These are phyloP conservation scores for Micractinium sp. DNA, from an alignment of 139 green algal species.

Conservation along the genomic window DNA sequence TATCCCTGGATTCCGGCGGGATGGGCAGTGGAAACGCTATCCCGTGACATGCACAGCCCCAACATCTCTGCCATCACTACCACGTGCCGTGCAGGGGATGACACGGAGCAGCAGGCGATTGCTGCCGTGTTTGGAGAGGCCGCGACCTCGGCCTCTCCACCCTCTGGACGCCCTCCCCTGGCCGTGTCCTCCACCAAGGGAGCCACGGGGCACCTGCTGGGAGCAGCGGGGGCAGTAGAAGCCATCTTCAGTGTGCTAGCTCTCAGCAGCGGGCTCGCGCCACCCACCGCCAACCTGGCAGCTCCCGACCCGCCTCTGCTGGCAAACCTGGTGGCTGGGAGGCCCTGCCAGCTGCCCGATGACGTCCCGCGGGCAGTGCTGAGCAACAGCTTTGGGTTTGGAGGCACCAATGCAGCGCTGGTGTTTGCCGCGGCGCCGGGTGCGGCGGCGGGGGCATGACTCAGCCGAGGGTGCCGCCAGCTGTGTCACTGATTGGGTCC, in stretches of 20 bases:
- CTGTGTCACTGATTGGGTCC: neutral
- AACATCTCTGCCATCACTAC: no score
- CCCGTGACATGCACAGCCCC: no score
- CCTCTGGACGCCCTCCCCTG: slow-evolving; percentile 26
- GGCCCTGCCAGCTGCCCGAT: neutral
- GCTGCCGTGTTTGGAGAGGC: slow-evolving; percentile 68
- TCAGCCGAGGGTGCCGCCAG: neutral
- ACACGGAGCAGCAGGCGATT: slow-evolving; percentile 80
- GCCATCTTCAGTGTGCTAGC: slow-evolving; percentile 81
- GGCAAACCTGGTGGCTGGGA: slow-evolving; percentile 49
- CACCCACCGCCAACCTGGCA: slow-evolving; percentile 86
- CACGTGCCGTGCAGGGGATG: slow-evolving; percentile 66
- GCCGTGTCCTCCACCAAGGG: slow-evolving; percentile 89
- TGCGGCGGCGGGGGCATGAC: neutral
- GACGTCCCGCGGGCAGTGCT: slow-evolving; percentile 62
- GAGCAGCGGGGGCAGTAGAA: slow-evolving; percentile 90
- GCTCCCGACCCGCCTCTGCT: slow-evolving; percentile 58
- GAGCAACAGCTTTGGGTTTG: slow-evolving; percentile 97
- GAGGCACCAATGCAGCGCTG: slow-evolving; percentile 89
- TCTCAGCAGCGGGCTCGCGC: slow-evolving; percentile 64
- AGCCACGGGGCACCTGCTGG: slow-evolving; percentile 92
- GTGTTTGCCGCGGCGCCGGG: slow-evolving; percentile 62
- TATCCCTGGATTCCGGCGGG: no score
- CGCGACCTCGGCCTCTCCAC: neutral
- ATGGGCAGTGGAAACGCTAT: no score